Conservation (phyloP, 176 grass and related monocot genomes). For the bread wheat (Triticum aestivum) region DNA sequence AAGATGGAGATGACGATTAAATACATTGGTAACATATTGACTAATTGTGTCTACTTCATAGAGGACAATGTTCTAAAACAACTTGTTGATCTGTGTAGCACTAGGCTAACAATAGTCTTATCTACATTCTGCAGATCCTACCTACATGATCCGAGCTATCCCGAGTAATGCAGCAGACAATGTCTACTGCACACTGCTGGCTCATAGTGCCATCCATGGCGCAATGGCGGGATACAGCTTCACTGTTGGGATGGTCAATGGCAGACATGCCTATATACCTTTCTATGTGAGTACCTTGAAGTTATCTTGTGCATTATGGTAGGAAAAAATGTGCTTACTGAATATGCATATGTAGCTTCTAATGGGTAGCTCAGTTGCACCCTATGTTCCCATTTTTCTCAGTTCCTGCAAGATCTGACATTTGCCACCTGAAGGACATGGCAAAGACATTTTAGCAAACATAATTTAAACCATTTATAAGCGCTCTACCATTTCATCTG, state of each 20-base stretch:
- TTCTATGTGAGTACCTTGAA: constrained; percentile 74
- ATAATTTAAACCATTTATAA: background rate
- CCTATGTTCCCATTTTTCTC: background rate
- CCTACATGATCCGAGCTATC: constrained; percentile 97
- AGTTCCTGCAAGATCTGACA: background rate
- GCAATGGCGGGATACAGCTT: constrained; percentile 98
- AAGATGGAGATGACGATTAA: constrained; percentile 89
- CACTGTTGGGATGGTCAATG: constrained; percentile 78
- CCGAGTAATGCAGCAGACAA: constrained; percentile 97
- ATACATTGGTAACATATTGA: constrained; percentile 72
- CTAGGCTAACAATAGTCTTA: constrained; percentile 8
- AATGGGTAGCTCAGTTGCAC: constrained; percentile 12
- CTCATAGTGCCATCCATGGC: constrained; percentile 87
- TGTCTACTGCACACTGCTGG: constrained; percentile 89
- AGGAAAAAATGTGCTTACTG: background rate
- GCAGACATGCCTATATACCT: constrained; percentile 90
- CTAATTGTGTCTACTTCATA: background rate
- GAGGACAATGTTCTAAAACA: constrained; percentile 9
- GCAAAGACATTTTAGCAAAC: background rate
- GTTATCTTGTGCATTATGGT: background rate
- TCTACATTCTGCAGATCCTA: constrained; percentile 72
- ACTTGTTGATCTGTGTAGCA: background rate
- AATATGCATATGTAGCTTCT: background rate
- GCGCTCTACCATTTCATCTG: background rate
- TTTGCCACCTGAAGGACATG: background rate